phyloP scores from a whole-genome alignment of 1,284 basidiomycete genomes.

The Tetrapyrgos nigripes region DNA sequence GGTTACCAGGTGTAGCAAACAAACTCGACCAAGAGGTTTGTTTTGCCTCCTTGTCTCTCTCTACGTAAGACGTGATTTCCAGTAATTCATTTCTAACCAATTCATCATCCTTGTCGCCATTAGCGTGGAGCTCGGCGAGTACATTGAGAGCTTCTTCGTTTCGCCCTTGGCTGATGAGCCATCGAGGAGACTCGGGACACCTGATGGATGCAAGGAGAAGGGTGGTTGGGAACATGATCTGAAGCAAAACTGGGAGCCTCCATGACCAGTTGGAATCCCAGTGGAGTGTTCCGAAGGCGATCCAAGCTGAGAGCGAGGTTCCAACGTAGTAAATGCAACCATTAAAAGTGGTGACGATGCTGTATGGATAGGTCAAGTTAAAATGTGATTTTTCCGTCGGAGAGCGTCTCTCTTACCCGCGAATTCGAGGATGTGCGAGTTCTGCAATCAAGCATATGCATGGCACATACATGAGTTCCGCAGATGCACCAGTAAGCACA shows the following conservation, averaged over 20 bases:
- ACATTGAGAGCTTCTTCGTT: slow-evolving; percentile 2
- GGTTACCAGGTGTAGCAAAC: slow-evolving; percentile 10
- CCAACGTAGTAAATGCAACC: slow-evolving; percentile 15
- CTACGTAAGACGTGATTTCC: slow-evolving; percentile 10
- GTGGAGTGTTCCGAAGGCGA: slow-evolving; percentile 11
- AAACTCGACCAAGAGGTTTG: slow-evolving; percentile 8
- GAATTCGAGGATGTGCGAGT: slow-evolving; percentile 15
- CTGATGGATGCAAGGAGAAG: neutral
- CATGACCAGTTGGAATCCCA: slow-evolving; percentile 17
- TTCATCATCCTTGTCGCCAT: slow-evolving; percentile 14
- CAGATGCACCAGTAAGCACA: slow-evolving; percentile 13
- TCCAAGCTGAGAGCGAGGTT: slow-evolving; percentile 9
- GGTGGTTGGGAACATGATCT: slow-evolving; percentile 12
- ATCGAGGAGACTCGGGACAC: slow-evolving; percentile 14
- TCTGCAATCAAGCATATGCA: slow-evolving; percentile 17
- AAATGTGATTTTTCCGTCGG: neutral
- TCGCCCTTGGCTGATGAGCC: slow-evolving; percentile 6
- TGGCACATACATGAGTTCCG: slow-evolving; percentile 11
- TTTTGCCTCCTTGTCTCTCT: slow-evolving; percentile 10
- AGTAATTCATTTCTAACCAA: slow-evolving; percentile 13
- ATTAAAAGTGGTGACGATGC: slow-evolving; percentile 12
- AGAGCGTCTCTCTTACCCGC: slow-evolving; percentile 9
- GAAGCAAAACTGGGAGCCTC: slow-evolving; percentile 14
- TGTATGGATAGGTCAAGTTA: neutral
- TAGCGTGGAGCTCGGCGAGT: slow-evolving; percentile 13